These are phyloP conservation scores for Chenopodium quinoa DNA, from an alignment of 148 eudicot genomes.

Conservation along the genomic window DNA sequence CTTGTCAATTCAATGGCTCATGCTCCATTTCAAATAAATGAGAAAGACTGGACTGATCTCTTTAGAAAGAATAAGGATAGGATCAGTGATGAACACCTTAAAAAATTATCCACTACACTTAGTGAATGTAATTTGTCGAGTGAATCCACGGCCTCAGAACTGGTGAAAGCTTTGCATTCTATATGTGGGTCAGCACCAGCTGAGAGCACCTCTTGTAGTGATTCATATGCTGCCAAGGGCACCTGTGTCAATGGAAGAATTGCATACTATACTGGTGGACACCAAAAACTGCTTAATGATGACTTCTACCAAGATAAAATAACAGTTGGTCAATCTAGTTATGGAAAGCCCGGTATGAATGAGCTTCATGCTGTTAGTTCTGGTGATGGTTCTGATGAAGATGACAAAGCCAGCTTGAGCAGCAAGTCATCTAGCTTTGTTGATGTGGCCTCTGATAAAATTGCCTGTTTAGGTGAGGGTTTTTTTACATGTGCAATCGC, in stretches of 20 bases:
- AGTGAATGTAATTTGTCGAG: constrained; percentile 26
- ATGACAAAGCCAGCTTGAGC: constrained; percentile 17
- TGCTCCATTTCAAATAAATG: constrained; percentile 73
- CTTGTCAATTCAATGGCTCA: constrained; percentile 55
- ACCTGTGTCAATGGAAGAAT: no score
- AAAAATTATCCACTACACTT: constrained; percentile 40
- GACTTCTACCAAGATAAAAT: constrained; percentile 16
- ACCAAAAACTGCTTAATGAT: not conserved
- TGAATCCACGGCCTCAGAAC: constrained; percentile 55
- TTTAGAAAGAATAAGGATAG: constrained; percentile 61
- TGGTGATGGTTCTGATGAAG: constrained; percentile 22
- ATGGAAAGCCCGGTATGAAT: not conserved
- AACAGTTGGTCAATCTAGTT: constrained; percentile 5
- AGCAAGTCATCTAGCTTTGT: constrained; percentile 5
- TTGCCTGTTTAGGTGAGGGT: constrained; percentile 26
- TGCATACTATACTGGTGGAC: not conserved
- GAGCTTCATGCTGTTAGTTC: constrained; percentile 8
- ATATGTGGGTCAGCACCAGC: constrained; percentile 27
- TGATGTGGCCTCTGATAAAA: constrained; percentile 26
- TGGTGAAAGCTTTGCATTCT: constrained; percentile 51
- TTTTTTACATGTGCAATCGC: not conserved
- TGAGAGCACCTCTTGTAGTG: not conserved
- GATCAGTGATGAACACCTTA: constrained; percentile 40
- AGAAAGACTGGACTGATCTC: constrained; percentile 61
- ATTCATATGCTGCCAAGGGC: not conserved